phyloP scores from a whole-genome alignment of 164 flowering plant species.

The Vitis amurensis region DNA sequence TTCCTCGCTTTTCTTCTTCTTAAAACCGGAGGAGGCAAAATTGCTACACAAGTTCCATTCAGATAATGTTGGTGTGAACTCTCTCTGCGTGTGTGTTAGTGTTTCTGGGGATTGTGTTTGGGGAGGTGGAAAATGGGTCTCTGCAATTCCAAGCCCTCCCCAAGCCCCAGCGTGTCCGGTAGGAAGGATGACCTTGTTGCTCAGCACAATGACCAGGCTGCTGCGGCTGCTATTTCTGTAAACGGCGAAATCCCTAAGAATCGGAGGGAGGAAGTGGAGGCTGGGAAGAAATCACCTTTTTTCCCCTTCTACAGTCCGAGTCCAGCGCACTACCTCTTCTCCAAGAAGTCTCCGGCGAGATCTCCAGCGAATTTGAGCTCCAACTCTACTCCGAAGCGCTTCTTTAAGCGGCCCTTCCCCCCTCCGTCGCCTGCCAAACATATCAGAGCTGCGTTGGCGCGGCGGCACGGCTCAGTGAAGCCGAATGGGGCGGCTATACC shows the following conservation, averaged over 20 bases:
- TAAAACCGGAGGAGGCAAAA: too few species aligned
- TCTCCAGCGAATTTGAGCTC: constrained; percentile 44
- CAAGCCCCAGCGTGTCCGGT: constrained; percentile 10
- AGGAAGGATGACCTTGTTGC: too few species aligned
- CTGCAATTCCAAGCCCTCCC: constrained; percentile 44
- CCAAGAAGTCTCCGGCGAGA: constrained; percentile 67
- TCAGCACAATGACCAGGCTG: background rate
- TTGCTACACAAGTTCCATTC: too few species aligned
- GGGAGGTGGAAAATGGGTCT: constrained; percentile 35
- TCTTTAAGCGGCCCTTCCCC: constrained; percentile 73
- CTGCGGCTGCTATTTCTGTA: constrained; percentile 2
- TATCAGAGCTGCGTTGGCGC: constrained; percentile 61
- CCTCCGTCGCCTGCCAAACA: constrained; percentile 98
- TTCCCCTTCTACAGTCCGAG: constrained; percentile 83
- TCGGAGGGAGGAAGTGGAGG: constrained; percentile 21
- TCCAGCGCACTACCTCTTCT: constrained; percentile 65
- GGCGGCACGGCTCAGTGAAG: constrained; percentile 83
- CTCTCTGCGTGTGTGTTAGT: too few species aligned
- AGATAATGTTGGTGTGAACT: too few species aligned
- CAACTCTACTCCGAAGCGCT: constrained; percentile 68
- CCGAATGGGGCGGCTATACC: constrained; percentile 75
- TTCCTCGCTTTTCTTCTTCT: too few species aligned
- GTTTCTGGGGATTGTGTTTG: constrained; percentile 2
- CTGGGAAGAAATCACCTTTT: constrained; percentile 56
- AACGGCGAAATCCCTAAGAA: constrained; percentile 11